These are phyloP conservation scores for Cetraspora pellucida DNA, from an alignment of 192 early-diverging fungal genomes.

Conservation along the genomic window DNA sequence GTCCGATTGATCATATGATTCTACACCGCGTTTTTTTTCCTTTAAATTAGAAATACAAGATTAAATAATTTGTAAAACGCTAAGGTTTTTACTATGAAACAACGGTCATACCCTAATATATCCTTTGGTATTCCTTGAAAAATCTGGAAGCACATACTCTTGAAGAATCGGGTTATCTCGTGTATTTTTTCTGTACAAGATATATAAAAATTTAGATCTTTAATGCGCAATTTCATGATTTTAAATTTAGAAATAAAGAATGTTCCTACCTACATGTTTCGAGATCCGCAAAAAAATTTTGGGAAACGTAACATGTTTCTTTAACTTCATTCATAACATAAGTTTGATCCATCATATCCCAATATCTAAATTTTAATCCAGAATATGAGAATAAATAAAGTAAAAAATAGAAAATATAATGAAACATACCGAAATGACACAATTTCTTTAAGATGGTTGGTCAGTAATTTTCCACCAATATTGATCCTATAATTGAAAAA, in stretches of 20 bases:
- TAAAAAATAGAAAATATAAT: background rate
- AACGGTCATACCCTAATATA: slow-evolving; percentile 48
- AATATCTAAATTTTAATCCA: slow-evolving; percentile 51
- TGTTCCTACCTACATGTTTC: slow-evolving; percentile 58
- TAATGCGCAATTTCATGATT: background rate
- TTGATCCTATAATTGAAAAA: slow-evolving; percentile 58
- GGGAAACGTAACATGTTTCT: slow-evolving; percentile 77
- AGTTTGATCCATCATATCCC: slow-evolving; percentile 95
- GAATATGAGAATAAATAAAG: background rate
- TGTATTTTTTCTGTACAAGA: slow-evolving; percentile 42
- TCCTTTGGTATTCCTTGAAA: slow-evolving; percentile 52
- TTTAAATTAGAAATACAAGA: background rate
- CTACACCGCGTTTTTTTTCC: slow-evolving; percentile 32
- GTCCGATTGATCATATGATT: slow-evolving; percentile 31
- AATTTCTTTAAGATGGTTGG: slow-evolving; percentile 87
- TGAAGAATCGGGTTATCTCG: slow-evolving; percentile 55
- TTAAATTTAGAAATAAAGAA: background rate
- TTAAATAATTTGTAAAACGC: background rate
- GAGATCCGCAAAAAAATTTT: slow-evolving; percentile 65
- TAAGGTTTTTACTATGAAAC: background rate
- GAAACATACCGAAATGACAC: slow-evolving; percentile 75
- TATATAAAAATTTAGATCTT: slow-evolving; percentile 7
- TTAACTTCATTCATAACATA: slow-evolving; percentile 84
- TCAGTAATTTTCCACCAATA: slow-evolving; percentile 84
- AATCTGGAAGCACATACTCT: slow-evolving; percentile 74